phyloP scores from a whole-genome alignment of 176 grass and related monocot species.

The Rhynchospora pubera region DNA sequence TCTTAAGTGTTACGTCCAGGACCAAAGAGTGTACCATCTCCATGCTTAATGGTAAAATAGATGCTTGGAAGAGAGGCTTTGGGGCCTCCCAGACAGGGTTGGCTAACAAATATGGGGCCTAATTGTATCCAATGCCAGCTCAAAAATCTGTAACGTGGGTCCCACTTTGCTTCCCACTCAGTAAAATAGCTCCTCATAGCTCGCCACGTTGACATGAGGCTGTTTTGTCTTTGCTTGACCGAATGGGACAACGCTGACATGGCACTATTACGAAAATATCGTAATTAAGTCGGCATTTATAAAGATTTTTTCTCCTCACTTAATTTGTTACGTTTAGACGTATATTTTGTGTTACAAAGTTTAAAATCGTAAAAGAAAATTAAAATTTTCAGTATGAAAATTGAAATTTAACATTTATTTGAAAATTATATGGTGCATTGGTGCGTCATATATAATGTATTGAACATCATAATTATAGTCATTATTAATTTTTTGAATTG shows the following conservation, averaged over 20 bases:
- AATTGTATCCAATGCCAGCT: constrained; percentile 13
- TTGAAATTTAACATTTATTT: too few species aligned
- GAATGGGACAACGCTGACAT: not conserved
- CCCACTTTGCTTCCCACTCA: not conserved
- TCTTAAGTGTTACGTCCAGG: not conserved
- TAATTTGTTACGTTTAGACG: too few species aligned
- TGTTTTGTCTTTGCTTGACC: constrained; percentile 23
- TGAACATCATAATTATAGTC: too few species aligned
- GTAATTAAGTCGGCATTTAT: too few species aligned
- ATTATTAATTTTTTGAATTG: too few species aligned
- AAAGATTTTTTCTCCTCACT: too few species aligned
- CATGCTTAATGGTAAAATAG: constrained; percentile 5
- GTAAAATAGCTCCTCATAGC: constrained; percentile 2
- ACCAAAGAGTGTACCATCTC: not conserved
- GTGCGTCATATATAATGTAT: too few species aligned
- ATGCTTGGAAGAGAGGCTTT: constrained; percentile 25
- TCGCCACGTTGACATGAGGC: constrained; percentile 12
- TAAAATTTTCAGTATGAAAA: too few species aligned
- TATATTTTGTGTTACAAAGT: too few species aligned
- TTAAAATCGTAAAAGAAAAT: too few species aligned
- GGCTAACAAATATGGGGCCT: constrained; percentile 2
- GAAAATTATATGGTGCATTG: too few species aligned
- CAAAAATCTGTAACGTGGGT: not conserved
- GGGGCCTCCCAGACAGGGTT: not conserved
- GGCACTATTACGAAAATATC: not conserved